A percentile compares a stretch with the other conserved stretches of the same genome.
These are phyloP conservation scores for Fusarium algeriense DNA, from an alignment of 2,329 filamentous ascomycete genomes.

Conservation along the genomic window DNA sequence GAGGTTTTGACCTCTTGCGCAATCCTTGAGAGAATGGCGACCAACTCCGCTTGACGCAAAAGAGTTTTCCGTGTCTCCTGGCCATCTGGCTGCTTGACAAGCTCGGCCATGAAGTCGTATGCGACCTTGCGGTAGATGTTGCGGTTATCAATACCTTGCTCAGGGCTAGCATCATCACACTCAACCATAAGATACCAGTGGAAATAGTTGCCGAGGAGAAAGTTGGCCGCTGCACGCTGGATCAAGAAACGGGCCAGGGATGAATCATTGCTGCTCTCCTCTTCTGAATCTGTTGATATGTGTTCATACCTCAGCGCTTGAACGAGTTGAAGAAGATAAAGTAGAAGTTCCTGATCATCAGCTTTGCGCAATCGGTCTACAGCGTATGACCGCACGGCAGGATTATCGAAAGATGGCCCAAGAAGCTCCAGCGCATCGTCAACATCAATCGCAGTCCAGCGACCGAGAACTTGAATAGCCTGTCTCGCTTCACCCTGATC, in stretches of 20 bases:
- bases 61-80: slow-evolving; percentile 80
- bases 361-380: slow-evolving; percentile 92
- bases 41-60: slow-evolving; percentile 87
- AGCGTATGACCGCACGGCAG: slow-evolving; percentile 89
- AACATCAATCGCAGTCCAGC: slow-evolving; percentile 97
- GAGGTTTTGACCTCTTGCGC: slow-evolving; percentile 89
- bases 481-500: slow-evolving; percentile 88
- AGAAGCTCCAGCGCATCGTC: slow-evolving; percentile 96
- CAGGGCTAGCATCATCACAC: slow-evolving; percentile 84
- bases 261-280: slow-evolving; percentile 77
- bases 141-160: slow-evolving; percentile 79
- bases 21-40: slow-evolving; percentile 88
- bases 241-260: slow-evolving; percentile 92
- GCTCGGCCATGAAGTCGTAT: slow-evolving; percentile 93
- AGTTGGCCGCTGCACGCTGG: slow-evolving; percentile 85
- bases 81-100: slow-evolving; percentile 79
- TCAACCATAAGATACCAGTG: slow-evolving; percentile 99
- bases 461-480: slow-evolving; percentile 87
- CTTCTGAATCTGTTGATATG: slow-evolving; percentile 68
- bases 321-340: slow-evolving; percentile 94
- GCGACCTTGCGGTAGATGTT: slow-evolving; percentile 93
- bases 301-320: slow-evolving; percentile 96
- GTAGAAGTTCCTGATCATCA: slow-evolving; percentile 88
- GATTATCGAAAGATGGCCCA: slow-evolving; percentile 90
- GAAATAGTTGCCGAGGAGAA: slow-evolving; percentile 92